These are phyloP conservation scores for Pythium aphanidermatum DNA, from an alignment of 352 stramenopile species.

Conservation along the genomic window DNA sequence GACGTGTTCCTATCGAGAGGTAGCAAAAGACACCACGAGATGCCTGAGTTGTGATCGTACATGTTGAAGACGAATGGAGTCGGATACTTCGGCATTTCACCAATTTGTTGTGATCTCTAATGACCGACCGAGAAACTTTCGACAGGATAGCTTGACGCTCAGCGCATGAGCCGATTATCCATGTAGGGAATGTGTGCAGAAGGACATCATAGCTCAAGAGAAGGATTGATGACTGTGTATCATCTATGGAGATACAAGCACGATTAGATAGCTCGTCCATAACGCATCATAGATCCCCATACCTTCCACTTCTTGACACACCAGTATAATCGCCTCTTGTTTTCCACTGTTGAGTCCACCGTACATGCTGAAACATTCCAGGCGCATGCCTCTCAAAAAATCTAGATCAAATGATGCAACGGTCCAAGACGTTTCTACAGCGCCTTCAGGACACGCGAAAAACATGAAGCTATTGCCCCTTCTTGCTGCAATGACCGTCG, in stretches of 20 bases:
- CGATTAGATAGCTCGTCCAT: too few relatives aligned
- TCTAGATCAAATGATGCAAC: neutral
- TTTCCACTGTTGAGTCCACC: slow-evolving; percentile 23
- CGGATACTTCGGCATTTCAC: too few relatives aligned
- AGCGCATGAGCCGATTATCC: too few relatives aligned
- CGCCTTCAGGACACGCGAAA: slow-evolving; percentile 1
- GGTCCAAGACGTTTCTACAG: neutral
- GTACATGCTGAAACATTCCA: slow-evolving; percentile 27
- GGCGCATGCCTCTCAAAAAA: slow-evolving; percentile 1
- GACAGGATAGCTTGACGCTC: too few relatives aligned
- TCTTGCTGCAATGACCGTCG: neutral
- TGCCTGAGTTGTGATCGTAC: slow-evolving; percentile 39
- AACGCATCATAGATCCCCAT: too few relatives aligned
- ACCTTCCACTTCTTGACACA: slow-evolving; percentile 7
- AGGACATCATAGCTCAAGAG: too few relatives aligned
- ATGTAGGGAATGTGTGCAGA: too few relatives aligned
- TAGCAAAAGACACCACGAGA: slow-evolving; percentile 53
- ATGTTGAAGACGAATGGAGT: too few relatives aligned
- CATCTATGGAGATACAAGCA: too few relatives aligned
- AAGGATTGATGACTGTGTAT: too few relatives aligned
- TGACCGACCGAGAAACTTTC: too few relatives aligned
- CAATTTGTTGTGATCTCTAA: too few relatives aligned
- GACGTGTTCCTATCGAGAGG: slow-evolving; percentile 21
- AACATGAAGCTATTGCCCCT: neutral
- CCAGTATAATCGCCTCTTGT: slow-evolving; percentile 26